These are phyloP conservation scores for Lentinula lateritia DNA, from an alignment of 768 basidiomycete genomes.

Conservation along the genomic window DNA sequence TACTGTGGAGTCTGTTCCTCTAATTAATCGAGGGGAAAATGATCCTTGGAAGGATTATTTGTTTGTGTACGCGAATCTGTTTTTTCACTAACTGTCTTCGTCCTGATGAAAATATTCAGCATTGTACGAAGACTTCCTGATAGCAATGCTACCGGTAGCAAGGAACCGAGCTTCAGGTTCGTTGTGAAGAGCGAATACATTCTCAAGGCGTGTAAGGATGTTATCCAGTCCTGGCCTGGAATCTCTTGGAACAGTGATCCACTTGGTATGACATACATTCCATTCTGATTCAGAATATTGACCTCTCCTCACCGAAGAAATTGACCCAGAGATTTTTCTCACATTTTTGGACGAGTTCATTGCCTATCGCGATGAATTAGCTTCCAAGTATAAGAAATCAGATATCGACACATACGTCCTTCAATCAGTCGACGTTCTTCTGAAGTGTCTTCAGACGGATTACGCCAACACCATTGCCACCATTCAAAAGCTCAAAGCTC, in stretches of 20 bases:
- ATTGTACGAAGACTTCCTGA: constrained; percentile 47
- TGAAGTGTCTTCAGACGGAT: constrained; percentile 43
- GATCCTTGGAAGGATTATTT: constrained; percentile 56
- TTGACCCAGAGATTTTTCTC: constrained; percentile 53
- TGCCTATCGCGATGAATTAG: constrained; percentile 35
- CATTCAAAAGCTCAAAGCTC: constrained; percentile 41
- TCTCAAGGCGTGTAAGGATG: constrained; percentile 50
- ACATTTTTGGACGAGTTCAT: constrained; percentile 44
- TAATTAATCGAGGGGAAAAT: constrained; percentile 32
- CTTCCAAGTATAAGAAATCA: constrained; percentile 28
- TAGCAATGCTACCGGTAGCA: constrained; percentile 20
- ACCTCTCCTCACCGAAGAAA: constrained; percentile 21
- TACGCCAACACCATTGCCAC: constrained; percentile 42
- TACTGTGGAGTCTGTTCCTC: constrained; percentile 39
- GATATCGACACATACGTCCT: constrained; percentile 37
- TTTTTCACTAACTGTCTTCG: neutral
- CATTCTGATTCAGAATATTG: neutral
- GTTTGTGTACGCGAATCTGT: constrained; percentile 36
- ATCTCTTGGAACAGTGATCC: constrained; percentile 59
- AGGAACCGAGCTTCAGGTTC: constrained; percentile 43
- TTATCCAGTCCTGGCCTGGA: constrained; percentile 53
- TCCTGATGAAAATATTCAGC: constrained; percentile 19
- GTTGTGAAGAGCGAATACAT: constrained; percentile 57
- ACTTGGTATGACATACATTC: constrained; percentile 34
- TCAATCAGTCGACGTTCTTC: constrained; percentile 44